Conservation (phyloP, 2,329 filamentous ascomycete species). For the Fusarium buxicola region DNA sequence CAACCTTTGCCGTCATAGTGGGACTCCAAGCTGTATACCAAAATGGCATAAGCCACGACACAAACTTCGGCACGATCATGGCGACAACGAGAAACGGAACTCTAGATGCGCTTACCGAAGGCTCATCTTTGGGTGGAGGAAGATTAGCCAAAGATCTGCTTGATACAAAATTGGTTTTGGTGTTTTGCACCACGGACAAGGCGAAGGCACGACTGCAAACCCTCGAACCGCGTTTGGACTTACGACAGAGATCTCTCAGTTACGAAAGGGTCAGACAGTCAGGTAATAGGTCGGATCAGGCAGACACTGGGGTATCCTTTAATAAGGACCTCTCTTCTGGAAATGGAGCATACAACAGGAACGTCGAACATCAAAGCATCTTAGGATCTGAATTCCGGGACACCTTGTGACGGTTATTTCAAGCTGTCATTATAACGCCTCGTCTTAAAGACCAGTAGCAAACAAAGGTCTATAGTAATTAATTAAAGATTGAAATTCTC, state of each 20-base stretch:
- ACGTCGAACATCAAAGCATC: no score
- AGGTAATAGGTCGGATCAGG: not conserved
- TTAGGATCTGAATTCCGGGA: no score
- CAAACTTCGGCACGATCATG: not conserved
- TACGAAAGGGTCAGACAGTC: not conserved
- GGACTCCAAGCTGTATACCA: not conserved
- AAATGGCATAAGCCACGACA: constrained; percentile 1
- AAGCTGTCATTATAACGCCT: no score
- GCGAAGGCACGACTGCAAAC: no score
- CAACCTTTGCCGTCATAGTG: not conserved
- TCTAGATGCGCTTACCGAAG: not conserved
- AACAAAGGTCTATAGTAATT: no score
- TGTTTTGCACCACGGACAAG: not conserved
- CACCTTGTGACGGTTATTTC: no score
- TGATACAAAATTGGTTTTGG: constrained; percentile 2
- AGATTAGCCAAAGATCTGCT: not conserved
- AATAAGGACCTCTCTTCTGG: no score
- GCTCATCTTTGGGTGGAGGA: not conserved
- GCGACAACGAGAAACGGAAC: constrained; percentile 1
- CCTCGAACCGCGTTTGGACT: constrained; percentile 4
- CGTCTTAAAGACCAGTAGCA: no score
- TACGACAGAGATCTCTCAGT: not conserved
- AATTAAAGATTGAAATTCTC: no score
- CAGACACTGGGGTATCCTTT: no score
- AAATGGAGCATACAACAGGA: no score